Evolutionary conservation across 805 yeast species (phyloP).

Genomic region (Wickerhamomyces queroliae): DNA sequence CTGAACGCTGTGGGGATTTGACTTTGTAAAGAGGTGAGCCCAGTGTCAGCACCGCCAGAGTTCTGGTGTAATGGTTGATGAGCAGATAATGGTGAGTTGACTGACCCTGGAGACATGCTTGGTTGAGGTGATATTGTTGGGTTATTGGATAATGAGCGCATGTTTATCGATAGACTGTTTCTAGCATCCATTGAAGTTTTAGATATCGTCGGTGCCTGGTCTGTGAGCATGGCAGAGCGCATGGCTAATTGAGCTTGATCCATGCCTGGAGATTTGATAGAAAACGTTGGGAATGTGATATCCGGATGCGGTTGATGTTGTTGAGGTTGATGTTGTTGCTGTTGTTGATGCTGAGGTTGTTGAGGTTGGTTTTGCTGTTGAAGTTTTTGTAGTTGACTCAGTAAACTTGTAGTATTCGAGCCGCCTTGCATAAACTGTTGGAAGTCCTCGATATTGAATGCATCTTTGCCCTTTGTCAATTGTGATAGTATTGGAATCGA

Average conservation of each 20-base stretch:
- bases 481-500: background rate
- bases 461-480: background rate
- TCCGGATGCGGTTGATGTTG: background rate
- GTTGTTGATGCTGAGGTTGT: constrained; percentile 9
- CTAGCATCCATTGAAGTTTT: constrained; percentile 10
- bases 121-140: constrained; percentile 27
- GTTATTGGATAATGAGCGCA: constrained; percentile 19
- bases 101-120: constrained; percentile 21
- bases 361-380: constrained; percentile 18
- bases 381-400: constrained; percentile 12
- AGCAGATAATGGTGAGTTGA: constrained; percentile 18
- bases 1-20: constrained; percentile 7
- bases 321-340: constrained; percentile 2
- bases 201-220: constrained; percentile 1
- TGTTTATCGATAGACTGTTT: constrained; percentile 17
- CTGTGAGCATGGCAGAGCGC: background rate
- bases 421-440: background rate
- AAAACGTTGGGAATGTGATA: constrained; percentile 7
- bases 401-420: background rate
- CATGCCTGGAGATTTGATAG: constrained; percentile 9
- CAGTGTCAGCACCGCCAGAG: background rate
- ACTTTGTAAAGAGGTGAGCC: constrained; percentile 2
- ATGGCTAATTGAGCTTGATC: background rate
- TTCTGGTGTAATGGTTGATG: constrained; percentile 8
- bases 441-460: background rate